Evolutionary conservation across 208 protist genomes (phyloP).

Genomic region (Strigomonas culicis): DNA sequence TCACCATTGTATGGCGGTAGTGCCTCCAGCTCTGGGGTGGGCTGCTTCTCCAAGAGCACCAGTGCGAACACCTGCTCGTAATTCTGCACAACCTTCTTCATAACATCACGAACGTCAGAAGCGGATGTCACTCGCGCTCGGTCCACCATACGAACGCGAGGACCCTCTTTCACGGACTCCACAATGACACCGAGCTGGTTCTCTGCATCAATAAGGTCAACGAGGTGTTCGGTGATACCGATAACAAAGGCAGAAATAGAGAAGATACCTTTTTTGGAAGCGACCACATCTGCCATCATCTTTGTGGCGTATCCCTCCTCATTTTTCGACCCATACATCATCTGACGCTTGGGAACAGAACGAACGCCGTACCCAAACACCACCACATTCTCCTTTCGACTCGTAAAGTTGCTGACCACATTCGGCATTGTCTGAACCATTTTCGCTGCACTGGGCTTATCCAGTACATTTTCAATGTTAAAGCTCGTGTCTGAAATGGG

Average conservation of each 20-base stretch:
- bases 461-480: conserved; percentile 49
- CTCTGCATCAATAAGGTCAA: conserved; percentile 72
- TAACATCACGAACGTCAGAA: conserved; percentile 47
- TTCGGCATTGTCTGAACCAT: conserved; percentile 27
- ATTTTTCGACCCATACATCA: conserved; percentile 61
- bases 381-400: conserved; percentile 74
- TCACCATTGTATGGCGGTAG: conserved; percentile 83
- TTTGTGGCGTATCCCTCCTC: conserved; percentile 69
- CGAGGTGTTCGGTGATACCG: conserved; percentile 61
- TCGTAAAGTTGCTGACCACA: conserved; percentile 45
- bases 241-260: conserved; percentile 72
- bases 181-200: conserved; percentile 85
- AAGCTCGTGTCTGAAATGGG: conserved; percentile 64
- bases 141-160: conserved; percentile 78
- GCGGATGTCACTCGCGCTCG: conserved; percentile 45
- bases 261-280: conserved; percentile 50
- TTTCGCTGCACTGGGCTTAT: conserved; percentile 32
- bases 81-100: conserved; percentile 69
- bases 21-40: conserved; percentile 73
- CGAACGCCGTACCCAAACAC: conserved; percentile 83
- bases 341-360: conserved; percentile 77
- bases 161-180: conserved; percentile 86
- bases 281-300: conserved; percentile 62
- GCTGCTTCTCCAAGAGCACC: conserved; percentile 77
- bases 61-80: conserved; percentile 69